A percentile compares a stretch with the other conserved stretches of the same genome.
phyloP scores from a whole-genome alignment of 192 early-diverging fungal species.

The Entomortierella beljakovae region DNA sequence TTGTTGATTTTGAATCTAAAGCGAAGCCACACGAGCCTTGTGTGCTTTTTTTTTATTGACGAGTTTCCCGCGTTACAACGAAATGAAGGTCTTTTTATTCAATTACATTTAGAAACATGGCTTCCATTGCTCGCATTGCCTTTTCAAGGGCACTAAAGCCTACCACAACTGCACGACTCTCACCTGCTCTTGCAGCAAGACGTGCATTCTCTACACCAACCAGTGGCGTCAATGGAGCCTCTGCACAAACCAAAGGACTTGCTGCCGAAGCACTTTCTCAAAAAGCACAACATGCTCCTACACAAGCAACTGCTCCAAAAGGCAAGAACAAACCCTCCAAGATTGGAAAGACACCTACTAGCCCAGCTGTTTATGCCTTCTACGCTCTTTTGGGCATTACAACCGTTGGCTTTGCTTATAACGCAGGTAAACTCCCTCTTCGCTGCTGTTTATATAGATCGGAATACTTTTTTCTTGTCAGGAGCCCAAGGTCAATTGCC shows the following conservation, averaged over 20 bases:
- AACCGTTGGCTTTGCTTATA: slow-evolving; percentile 52
- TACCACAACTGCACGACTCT: slow-evolving; percentile 15
- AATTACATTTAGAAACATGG: slow-evolving; percentile 18
- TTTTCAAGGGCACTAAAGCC: slow-evolving; percentile 19
- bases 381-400: slow-evolving; percentile 43
- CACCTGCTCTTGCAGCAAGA: slow-evolving; percentile 32
- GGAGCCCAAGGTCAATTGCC: too few species aligned
- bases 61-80: not conserved
- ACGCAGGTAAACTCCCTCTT: slow-evolving; percentile 52
- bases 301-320: slow-evolving; percentile 59
- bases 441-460: not conserved
- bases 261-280: slow-evolving; percentile 59
- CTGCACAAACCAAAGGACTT: slow-evolving; percentile 35
- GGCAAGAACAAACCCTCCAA: slow-evolving; percentile 65
- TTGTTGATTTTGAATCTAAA: not conserved
- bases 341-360: slow-evolving; percentile 53
- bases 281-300: slow-evolving; percentile 46
- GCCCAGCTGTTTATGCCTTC: slow-evolving; percentile 51
- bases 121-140: slow-evolving; percentile 44
- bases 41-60: not conserved
- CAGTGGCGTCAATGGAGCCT: not conserved
- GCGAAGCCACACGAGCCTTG: slow-evolving; percentile 4
- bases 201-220: slow-evolving; percentile 38
- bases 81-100: not conserved
- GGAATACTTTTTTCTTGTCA: too few species aligned